These are phyloP conservation scores for Grosmannia clavigera DNA, from an alignment of 2,329 filamentous ascomycete genomes.

Conservation along the genomic window DNA sequence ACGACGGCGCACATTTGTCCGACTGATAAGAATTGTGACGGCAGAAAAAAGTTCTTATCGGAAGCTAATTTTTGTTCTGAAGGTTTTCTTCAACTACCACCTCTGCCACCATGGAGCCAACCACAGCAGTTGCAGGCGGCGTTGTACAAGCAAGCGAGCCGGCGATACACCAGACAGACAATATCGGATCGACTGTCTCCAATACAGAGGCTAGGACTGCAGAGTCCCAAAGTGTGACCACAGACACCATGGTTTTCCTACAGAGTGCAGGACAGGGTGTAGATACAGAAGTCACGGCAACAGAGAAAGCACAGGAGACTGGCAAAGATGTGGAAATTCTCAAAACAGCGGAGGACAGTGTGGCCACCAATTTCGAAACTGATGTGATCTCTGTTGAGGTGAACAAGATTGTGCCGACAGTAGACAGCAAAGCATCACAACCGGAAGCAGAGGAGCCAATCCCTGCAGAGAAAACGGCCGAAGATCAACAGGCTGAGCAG, in stretches of 20 bases:
- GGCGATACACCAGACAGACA: background rate
- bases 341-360: background rate
- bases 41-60: slow-evolving; percentile 13
- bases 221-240: background rate
- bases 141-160: background rate
- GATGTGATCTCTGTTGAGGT: background rate
- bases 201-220: background rate
- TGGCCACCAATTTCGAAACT: background rate
- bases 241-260: background rate
- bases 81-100: background rate
- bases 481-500: background rate
- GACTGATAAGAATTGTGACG: slow-evolving; percentile 10
- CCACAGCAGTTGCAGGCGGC: background rate
- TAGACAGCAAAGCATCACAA: background rate
- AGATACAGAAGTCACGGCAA: background rate
- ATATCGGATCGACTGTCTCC: background rate
- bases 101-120: background rate
- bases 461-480: background rate
- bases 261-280: background rate
- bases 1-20: background rate
- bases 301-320: background rate
- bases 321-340: background rate
- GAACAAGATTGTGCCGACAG: background rate
- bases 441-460: background rate
- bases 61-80: background rate